Conservation (phyloP, 2,329 filamentous ascomycete species). For the Pezicula radicicola region DNA sequence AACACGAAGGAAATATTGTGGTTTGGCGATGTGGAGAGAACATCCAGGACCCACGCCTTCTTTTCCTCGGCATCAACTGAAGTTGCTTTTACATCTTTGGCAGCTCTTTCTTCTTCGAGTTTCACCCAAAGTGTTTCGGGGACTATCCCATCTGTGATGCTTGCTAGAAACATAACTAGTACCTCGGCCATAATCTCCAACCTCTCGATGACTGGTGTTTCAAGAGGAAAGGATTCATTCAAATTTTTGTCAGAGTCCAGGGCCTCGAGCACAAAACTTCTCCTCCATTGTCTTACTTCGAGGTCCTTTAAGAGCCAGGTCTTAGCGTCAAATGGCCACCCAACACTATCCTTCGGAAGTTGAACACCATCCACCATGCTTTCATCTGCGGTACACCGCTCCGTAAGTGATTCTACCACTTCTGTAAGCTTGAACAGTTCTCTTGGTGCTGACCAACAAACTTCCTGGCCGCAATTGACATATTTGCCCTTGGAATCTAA, state of each 20-base stretch:
- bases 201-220: conserved; percentile 62
- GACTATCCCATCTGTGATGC: conserved; percentile 77
- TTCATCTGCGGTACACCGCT: conserved; percentile 56
- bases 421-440: conserved; percentile 90
- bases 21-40: conserved; percentile 66
- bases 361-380: conserved; percentile 55
- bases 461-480: conserved; percentile 44
- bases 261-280: conserved; percentile 52
- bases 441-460: conserved; percentile 77
- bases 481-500: conserved; percentile 24
- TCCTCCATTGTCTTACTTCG: conserved; percentile 25
- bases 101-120: conserved; percentile 54
- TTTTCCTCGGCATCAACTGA: conserved; percentile 47
- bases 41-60: conserved; percentile 66
- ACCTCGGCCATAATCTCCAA: conserved; percentile 72
- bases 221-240: conserved; percentile 56
- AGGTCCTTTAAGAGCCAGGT: conserved; percentile 31
- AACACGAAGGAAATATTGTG: conserved; percentile 91
- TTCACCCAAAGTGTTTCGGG: conserved; percentile 66
- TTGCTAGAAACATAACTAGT: conserved; percentile 70
- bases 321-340: conserved; percentile 54
- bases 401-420: conserved; percentile 58
- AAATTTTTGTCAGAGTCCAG: conserved; percentile 70
- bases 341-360: conserved; percentile 47
- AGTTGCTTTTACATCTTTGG: conserved; percentile 39